These are phyloP conservation scores for Phytopythium kandeliae DNA, from an alignment of 352 stramenopile species.

Conservation along the genomic window DNA sequence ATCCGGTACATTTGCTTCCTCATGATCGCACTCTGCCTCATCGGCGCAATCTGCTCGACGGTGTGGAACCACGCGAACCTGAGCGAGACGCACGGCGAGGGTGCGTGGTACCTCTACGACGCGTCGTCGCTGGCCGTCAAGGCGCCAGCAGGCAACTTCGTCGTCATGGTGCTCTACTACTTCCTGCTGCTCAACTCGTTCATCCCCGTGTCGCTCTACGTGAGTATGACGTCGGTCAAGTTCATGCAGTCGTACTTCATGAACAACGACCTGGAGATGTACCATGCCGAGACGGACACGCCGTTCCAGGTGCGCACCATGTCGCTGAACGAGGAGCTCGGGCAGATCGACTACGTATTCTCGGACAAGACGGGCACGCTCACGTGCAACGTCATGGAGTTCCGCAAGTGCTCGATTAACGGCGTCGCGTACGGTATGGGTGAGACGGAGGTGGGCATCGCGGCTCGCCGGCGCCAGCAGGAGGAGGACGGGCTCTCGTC, in stretches of 20 bases:
- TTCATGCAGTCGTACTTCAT: slow-evolving; percentile 92
- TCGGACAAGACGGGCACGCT: slow-evolving; percentile 95
- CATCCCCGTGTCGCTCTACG: slow-evolving; percentile 94
- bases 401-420: slow-evolving; percentile 95
- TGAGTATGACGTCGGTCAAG: slow-evolving; percentile 91
- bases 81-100: slow-evolving; percentile 17
- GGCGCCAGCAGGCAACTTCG: slow-evolving; percentile 61
- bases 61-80: slow-evolving; percentile 71
- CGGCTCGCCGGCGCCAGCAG: slow-evolving; percentile 53
- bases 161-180: slow-evolving; percentile 92
- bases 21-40: slow-evolving; percentile 74
- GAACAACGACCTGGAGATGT: slow-evolving; percentile 91
- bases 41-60: slow-evolving; percentile 49
- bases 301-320: slow-evolving; percentile 89
- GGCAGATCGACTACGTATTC: slow-evolving; percentile 93
- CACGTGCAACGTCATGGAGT: slow-evolving; percentile 96
- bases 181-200: slow-evolving; percentile 93
- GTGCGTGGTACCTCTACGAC: slow-evolving; percentile 77
- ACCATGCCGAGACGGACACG: slow-evolving; percentile 92
- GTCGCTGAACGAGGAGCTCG: slow-evolving; percentile 92
- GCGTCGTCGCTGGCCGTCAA: slow-evolving; percentile 35
- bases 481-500: slow-evolving; percentile 31
- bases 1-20: slow-evolving; percentile 82
- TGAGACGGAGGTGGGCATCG: slow-evolving; percentile 81
- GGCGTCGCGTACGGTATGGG: slow-evolving; percentile 90